Conservation (phyloP, 2,329 filamentous ascomycete genomes). For the Septoria petroselini region DNA sequence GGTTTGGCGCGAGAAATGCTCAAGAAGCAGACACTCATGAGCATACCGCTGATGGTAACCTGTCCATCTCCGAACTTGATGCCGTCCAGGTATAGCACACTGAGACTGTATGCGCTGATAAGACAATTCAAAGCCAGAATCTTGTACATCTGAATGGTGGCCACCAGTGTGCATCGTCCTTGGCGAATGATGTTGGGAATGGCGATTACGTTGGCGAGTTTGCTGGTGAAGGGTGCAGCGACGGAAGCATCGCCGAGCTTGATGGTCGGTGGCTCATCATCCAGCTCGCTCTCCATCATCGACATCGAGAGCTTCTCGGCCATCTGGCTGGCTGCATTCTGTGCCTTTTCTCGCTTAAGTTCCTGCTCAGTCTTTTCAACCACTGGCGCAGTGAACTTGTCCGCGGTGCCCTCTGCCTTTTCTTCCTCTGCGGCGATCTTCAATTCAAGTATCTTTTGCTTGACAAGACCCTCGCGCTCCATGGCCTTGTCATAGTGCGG, state of each 20-base stretch:
- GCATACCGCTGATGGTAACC: conserved; percentile 97
- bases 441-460: conserved; percentile 55
- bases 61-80: conserved; percentile 99
- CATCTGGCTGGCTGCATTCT: conserved; percentile 70
- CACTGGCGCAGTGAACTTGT: conserved; percentile 30
- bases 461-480: conserved; percentile 77
- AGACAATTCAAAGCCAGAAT: conserved; percentile 96
- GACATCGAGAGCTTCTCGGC: conserved; percentile 81
- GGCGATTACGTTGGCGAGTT: conserved; percentile 92
- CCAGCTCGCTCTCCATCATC: conserved; percentile 87
- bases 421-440: conserved; percentile 51
- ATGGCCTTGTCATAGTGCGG: conserved; percentile 93
- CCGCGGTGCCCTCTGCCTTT: conserved; percentile 29
- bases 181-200: conserved; percentile 98
- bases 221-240: conserved; percentile 94
- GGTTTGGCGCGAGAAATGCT: conserved; percentile 97
- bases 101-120: conserved; percentile 95
- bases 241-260: conserved; percentile 97
- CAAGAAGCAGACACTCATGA: conserved; percentile 99
- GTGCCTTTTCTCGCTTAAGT: conserved; percentile 55
- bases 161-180: conserved; percentile 93
- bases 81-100: conserved; percentile 91
- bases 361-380: conserved; percentile 47
- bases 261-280: conserved; percentile 87
- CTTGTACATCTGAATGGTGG: conserved; percentile 99